Conservation (phyloP, 2,329 filamentous ascomycete species). For the Conoideocrella luteorostrata region DNA sequence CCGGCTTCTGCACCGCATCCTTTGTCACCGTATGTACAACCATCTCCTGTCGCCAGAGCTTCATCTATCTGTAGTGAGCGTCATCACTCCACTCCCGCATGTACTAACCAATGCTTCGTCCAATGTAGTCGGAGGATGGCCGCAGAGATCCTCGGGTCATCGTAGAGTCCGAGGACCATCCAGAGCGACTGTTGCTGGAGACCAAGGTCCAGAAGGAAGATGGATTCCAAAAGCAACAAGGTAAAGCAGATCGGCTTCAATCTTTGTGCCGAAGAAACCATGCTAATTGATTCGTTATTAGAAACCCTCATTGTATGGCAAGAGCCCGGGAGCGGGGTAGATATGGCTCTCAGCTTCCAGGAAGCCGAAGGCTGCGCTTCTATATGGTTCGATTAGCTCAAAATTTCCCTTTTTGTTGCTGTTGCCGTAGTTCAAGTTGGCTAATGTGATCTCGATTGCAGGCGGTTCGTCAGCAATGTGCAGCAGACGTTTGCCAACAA, state of each 20-base stretch:
- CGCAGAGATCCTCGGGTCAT: conserved; percentile 81
- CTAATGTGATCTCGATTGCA: conserved; percentile 28
- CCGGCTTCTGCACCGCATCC: conserved; percentile 84
- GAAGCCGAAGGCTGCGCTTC: conserved; percentile 88
- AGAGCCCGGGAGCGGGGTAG: conserved; percentile 71
- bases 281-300: conserved; percentile 27
- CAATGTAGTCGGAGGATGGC: conserved; percentile 46
- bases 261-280: not conserved
- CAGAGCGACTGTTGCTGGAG: conserved; percentile 75
- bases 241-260: conserved; percentile 38
- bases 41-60: conserved; percentile 1
- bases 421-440: not conserved
- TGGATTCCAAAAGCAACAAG: conserved; percentile 97
- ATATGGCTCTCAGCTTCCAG: conserved; percentile 98
- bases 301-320: conserved; percentile 99
- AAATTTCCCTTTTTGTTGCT: conserved; percentile 7
- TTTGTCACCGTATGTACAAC: conserved; percentile 59
- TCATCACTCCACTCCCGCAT: not conserved
- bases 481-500: conserved; percentile 64
- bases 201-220: conserved; percentile 90
- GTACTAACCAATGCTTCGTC: conserved; percentile 5
- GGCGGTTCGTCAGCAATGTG: conserved; percentile 85
- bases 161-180: conserved; percentile 90
- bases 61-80: not conserved
- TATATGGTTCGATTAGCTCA: conserved; percentile 63